phyloP scores from a whole-genome alignment of 2,329 filamentous ascomycete genomes.

The Cryphonectria carpinicola region DNA sequence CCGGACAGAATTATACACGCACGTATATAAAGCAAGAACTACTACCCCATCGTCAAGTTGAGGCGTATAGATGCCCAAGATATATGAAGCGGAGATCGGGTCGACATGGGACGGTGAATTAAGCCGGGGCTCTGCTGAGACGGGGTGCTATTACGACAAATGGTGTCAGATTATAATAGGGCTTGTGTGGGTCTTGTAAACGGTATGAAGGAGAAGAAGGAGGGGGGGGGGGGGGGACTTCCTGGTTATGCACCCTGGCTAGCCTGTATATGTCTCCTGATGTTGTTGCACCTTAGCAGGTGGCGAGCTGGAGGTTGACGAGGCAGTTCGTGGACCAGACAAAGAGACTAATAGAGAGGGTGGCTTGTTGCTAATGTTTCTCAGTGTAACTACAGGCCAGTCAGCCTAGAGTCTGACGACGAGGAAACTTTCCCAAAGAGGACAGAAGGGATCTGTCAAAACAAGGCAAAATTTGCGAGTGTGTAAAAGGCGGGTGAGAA shows the following conservation, averaged over 20 bases:
- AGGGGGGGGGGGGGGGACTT: neutral
- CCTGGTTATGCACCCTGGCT: conserved; percentile 8
- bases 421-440: neutral
- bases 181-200: conserved; percentile 14
- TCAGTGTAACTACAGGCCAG: neutral
- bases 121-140: conserved; percentile 12
- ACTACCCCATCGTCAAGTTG: neutral
- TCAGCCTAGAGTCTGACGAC: neutral
- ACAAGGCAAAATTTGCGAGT: neutral
- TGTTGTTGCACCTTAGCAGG: neutral
- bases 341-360: neutral
- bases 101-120: conserved; percentile 10
- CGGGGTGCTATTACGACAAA: conserved; percentile 19
- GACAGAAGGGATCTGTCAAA: neutral
- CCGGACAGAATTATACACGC: neutral
- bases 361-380: neutral
- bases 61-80: conserved; percentile 13
- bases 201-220: conserved; percentile 20
- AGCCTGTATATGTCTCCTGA: conserved; percentile 1
- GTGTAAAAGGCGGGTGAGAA: neutral
- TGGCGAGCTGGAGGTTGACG: neutral
- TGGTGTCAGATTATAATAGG: conserved; percentile 24
- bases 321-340: neutral
- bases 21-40: neutral
- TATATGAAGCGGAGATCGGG: conserved; percentile 21